These are phyloP conservation scores for Scedosporium dehoogii DNA, from an alignment of 2,329 filamentous ascomycete species.

Conservation along the genomic window DNA sequence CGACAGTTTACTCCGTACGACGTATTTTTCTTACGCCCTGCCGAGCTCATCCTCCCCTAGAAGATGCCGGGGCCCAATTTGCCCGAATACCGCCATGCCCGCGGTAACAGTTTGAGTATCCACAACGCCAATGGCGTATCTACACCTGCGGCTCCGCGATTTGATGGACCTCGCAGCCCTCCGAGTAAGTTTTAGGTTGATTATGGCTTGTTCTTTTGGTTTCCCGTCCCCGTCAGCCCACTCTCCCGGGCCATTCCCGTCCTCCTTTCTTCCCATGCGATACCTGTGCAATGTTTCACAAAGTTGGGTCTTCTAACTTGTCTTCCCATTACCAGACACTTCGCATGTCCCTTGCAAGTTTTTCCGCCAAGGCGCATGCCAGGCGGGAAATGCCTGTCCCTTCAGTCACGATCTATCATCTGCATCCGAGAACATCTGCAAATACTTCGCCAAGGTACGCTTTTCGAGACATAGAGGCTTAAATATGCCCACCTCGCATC, in stretches of 20 bases:
- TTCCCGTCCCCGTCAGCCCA: conserved; percentile 1
- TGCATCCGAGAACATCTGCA: conserved; percentile 83
- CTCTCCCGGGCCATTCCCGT: background rate
- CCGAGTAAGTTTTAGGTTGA: conserved; percentile 41
- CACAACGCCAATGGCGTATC: conserved; percentile 21
- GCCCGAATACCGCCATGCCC: conserved; percentile 46
- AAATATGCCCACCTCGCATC: background rate
- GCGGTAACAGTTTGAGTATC: conserved; percentile 48
- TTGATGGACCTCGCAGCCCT: conserved; percentile 53
- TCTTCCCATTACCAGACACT: conserved; percentile 55
- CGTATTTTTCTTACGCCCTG: background rate
- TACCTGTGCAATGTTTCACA: background rate
- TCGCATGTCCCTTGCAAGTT: conserved; percentile 99
- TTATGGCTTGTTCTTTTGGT: background rate
- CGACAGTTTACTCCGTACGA: background rate
- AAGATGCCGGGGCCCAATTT: conserved; percentile 22
- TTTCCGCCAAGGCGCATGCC: conserved; percentile 91
- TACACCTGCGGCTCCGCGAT: conserved; percentile 22
- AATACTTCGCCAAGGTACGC: conserved; percentile 94
- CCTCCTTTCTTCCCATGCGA: background rate
- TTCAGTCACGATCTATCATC: conserved; percentile 89
- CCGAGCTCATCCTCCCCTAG: background rate
- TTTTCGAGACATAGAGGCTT: background rate
- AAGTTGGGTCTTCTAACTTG: background rate
- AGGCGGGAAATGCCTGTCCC: conserved; percentile 90